A percentile compares a stretch with the other conserved stretches of the same genome.
Evolutionary conservation across 2,329 filamentous ascomycete species (phyloP).

Genomic region (Colletotrichum sp.): DNA sequence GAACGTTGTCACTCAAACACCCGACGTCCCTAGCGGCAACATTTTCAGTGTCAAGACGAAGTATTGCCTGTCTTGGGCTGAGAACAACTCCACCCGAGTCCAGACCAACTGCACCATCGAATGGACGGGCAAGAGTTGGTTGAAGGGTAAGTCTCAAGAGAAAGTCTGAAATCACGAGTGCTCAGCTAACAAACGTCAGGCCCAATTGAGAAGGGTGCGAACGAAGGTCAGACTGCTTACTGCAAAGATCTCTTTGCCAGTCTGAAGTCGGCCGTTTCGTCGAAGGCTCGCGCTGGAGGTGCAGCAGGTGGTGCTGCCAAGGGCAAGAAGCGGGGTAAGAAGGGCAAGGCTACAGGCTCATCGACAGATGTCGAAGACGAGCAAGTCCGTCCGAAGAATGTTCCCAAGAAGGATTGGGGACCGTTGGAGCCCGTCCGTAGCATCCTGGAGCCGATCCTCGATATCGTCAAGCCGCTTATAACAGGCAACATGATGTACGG

Average conservation of each 20-base stretch:
- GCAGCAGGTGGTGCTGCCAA: conserved; percentile 53
- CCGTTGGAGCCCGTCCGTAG: conserved; percentile 78
- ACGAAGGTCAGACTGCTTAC: conserved; percentile 85
- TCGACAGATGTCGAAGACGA: conserved; percentile 45
- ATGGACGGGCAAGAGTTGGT: conserved; percentile 97
- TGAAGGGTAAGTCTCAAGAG: conserved; percentile 73
- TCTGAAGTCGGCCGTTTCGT: conserved; percentile 74
- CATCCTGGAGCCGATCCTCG: conserved; percentile 71
- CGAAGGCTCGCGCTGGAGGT: conserved; percentile 60
- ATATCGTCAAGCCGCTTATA: conserved; percentile 73
- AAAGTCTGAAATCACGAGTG: background rate
- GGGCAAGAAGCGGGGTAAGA: conserved; percentile 68
- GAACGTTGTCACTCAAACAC: conserved; percentile 84
- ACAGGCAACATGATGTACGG: conserved; percentile 80
- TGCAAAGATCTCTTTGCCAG: conserved; percentile 80
- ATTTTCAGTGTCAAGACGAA: conserved; percentile 91
- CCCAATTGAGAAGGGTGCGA: conserved; percentile 94
- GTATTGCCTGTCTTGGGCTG: conserved; percentile 93
- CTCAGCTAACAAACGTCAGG: conserved; percentile 56
- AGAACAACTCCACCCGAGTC: conserved; percentile 83
- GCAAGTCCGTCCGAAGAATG: conserved; percentile 45
- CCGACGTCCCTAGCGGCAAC: conserved; percentile 93
- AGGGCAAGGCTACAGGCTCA: conserved; percentile 50
- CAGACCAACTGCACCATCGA: conserved; percentile 91
- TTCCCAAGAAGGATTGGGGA: conserved; percentile 69